These are phyloP conservation scores for Primulina tabacum DNA, from an alignment of 257 asterid genomes.

Conservation along the genomic window DNA sequence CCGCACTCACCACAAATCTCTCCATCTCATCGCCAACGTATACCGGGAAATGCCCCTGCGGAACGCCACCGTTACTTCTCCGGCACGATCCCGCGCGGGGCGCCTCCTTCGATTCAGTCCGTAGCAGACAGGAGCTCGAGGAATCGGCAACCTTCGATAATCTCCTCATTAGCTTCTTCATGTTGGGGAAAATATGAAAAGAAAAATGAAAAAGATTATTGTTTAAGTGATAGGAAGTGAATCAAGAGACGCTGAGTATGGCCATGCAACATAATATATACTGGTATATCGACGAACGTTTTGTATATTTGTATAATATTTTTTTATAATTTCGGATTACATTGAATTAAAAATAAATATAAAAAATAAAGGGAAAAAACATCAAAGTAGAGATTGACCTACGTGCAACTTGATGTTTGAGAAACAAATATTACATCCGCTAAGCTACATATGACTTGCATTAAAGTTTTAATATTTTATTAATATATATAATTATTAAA, in stretches of 20 bases:
- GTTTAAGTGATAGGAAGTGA: constrained; percentile 34
- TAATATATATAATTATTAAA: no score
- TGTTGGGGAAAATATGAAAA: constrained; percentile 8
- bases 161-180: constrained; percentile 70
- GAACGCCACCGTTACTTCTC: constrained; percentile 44
- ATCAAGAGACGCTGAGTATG: constrained; percentile 4
- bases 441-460: no score
- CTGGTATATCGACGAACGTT: no score
- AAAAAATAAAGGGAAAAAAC: no score
- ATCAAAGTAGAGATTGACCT: no score
- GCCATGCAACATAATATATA: constrained; percentile 15
- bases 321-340: no score
- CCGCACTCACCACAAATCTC: constrained; percentile 81
- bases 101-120: constrained; percentile 40
- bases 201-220: neutral
- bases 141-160: constrained; percentile 74
- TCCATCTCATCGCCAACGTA: constrained; percentile 97
- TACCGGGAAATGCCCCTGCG: constrained; percentile 85
- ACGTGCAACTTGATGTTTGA: no score
- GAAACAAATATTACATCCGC: no score
- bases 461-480: no score
- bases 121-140: constrained; percentile 47
- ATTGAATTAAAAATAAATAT: no score
- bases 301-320: no score
- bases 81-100: constrained; percentile 30